Evolutionary conservation across 495 filamentous ascomycete genomes (phyloP), one percentile per base, ranked within the genome.

Genomic region (Thermochaetoides thermophila): DNA sequence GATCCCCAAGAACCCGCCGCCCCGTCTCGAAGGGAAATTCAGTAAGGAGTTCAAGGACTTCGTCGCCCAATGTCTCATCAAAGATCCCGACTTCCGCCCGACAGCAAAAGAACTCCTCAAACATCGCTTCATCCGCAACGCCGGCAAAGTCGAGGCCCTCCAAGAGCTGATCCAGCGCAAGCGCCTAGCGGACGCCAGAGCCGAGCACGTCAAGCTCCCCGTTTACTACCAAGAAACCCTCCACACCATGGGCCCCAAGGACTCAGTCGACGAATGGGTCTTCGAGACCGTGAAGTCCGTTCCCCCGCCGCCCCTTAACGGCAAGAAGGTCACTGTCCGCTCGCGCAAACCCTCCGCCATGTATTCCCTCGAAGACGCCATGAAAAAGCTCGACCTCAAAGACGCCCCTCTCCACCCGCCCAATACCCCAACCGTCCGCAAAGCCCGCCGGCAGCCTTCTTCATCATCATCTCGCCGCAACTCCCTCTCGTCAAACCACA

Each of bases 1-100:
- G 31, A 97, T 97, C 42, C 89, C 89, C 0, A 96, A 96, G 61
- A 78, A 81, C 34, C 71, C 82, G 8, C 78, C 89, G 4, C 85
- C 89, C 24, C 69, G 73, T 33, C 63, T 97, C 3, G 84, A 94
- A 50, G 89, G 91, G 12, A 66, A 78, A 40, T 94, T 84, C 53
- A 89, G 83, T 52, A 78, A 67, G 43, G 78, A 85, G 16, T 92
- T 96, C 59, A 92, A 84, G 53, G 89, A 96, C 37, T 97, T 97
- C 50, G 69, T 96, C 27, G 65, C 79, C 0, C 73, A 81, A 41
- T 97, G 89, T 52, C 63, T 97, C 34, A 78, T 87, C 26, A 92
- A 94, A 50, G 83, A 94, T 45, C 77, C 85, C 13, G 80, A 89
- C 38, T 70, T 71, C 33, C 64, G 89, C 17, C 83, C 86, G 1